Percentiles rank a stretch among this genome's conserved stretches.
Evolutionary conservation across 768 basidiomycete species (phyloP).

Genomic region (Cyclocybe cylindracea): DNA sequence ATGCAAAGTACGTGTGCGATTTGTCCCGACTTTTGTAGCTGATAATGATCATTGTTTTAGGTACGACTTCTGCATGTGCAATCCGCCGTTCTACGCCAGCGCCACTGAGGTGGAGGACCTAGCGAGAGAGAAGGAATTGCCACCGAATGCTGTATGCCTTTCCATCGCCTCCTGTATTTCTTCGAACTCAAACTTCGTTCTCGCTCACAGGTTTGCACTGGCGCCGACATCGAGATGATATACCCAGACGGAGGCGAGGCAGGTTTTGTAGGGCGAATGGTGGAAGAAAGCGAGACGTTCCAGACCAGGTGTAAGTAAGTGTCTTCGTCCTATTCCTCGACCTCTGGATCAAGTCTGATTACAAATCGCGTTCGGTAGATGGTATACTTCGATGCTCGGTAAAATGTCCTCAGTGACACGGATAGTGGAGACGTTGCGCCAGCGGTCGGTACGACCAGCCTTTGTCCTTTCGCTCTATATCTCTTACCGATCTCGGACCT

Average conservation of each 20-base stretch:
- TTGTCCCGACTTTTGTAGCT: neutral
- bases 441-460: slow-evolving; percentile 26
- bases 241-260: slow-evolving; percentile 81
- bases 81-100: slow-evolving; percentile 93
- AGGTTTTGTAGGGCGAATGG: slow-evolving; percentile 74
- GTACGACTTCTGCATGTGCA: slow-evolving; percentile 89
- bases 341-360: neutral
- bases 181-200: neutral
- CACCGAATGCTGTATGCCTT: slow-evolving; percentile 67
- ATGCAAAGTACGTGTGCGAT: slow-evolving; percentile 11
- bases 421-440: slow-evolving; percentile 57
- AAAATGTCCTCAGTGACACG: slow-evolving; percentile 73
- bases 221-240: slow-evolving; percentile 86
- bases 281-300: slow-evolving; percentile 65
- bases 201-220: slow-evolving; percentile 72
- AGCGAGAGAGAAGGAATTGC: slow-evolving; percentile 60
- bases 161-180: neutral
- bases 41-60: slow-evolving; percentile 20
- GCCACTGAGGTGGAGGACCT: slow-evolving; percentile 63
- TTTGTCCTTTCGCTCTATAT: neutral
- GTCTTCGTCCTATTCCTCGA: neutral
- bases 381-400: slow-evolving; percentile 94
- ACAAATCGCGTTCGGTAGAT: slow-evolving; percentile 43
- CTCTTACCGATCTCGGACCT: neutral
- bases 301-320: slow-evolving; percentile 60